Conservation (phyloP, 768 basidiomycete genomes). For the Lactarius indigo region DNA sequence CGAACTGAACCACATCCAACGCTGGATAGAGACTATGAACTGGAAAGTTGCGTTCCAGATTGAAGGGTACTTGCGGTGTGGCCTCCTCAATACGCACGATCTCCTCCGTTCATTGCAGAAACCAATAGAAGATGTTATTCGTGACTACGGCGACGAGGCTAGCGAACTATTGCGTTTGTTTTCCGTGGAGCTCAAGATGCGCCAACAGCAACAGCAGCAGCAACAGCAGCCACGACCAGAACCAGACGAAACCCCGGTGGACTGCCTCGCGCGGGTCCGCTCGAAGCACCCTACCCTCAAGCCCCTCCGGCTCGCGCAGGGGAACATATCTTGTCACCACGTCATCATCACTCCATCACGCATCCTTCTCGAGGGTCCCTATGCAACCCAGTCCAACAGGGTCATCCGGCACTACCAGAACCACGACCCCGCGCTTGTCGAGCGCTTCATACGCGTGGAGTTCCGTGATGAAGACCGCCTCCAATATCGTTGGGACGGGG, state of each 20-base stretch:
- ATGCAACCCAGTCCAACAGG: slow-evolving; percentile 71
- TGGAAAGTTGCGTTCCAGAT: slow-evolving; percentile 78
- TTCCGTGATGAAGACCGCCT: slow-evolving; percentile 81
- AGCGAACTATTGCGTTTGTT: slow-evolving; percentile 54
- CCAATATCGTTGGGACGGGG: slow-evolving; percentile 67
- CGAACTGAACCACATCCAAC: slow-evolving; percentile 44
- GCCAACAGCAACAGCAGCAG: slow-evolving; percentile 24
- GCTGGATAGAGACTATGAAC: slow-evolving; percentile 44
- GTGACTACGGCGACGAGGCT: slow-evolving; percentile 33
- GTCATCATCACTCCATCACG: slow-evolving; percentile 76
- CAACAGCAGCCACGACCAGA: too few species aligned
- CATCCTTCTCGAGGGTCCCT: slow-evolving; percentile 72
- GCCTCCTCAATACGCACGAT: slow-evolving; percentile 58
- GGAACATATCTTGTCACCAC: slow-evolving; percentile 65
- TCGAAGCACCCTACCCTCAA: slow-evolving; percentile 24
- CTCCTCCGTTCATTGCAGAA: slow-evolving; percentile 43
- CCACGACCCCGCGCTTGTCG: slow-evolving; percentile 41
- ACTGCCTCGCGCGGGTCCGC: slow-evolving; percentile 45
- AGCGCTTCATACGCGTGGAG: slow-evolving; percentile 77
- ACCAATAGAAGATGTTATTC: slow-evolving; percentile 42
- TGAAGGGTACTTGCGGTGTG: slow-evolving; percentile 63
- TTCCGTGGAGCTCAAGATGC: slow-evolving; percentile 44
- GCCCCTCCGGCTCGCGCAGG: slow-evolving; percentile 31
- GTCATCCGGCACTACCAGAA: slow-evolving; percentile 61
- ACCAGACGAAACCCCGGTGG: slow-evolving; percentile 39